A percentile compares a stretch with the other conserved stretches of the same genome.
Evolutionary conservation across 2,329 filamentous ascomycete species (phyloP).

Genomic region (Hirsutella minnesotensis): DNA sequence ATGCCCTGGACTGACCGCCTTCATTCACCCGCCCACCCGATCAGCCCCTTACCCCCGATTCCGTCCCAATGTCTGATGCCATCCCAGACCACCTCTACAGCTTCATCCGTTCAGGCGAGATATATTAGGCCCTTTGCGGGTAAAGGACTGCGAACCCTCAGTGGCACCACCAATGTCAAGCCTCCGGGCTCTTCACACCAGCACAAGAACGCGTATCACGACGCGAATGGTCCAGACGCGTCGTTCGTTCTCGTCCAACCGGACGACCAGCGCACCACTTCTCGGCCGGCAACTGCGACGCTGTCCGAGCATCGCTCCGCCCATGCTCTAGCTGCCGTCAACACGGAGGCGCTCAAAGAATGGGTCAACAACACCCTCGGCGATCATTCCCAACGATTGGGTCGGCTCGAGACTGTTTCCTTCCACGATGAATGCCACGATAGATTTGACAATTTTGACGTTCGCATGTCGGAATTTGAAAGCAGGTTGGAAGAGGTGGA

Average conservation of each 20-base stretch:
- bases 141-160: conserved; percentile 42
- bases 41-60: conserved; percentile 28
- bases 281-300: neutral
- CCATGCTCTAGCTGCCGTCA: neutral
- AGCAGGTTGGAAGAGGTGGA: conserved; percentile 48
- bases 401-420: conserved; percentile 57
- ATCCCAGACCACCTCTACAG: conserved; percentile 41
- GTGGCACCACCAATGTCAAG: conserved; percentile 18
- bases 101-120: conserved; percentile 35
- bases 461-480: conserved; percentile 59
- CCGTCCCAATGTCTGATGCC: conserved; percentile 38
- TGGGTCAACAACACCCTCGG: conserved; percentile 41
- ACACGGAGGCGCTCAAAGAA: conserved; percentile 28
- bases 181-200: conserved; percentile 19
- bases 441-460: conserved; percentile 53
- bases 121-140: conserved; percentile 45
- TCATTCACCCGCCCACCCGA: conserved; percentile 24
- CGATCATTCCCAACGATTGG: conserved; percentile 52
- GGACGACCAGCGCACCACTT: conserved; percentile 1
- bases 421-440: conserved; percentile 63
- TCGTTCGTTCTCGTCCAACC: conserved; percentile 14
- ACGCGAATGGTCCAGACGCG: conserved; percentile 8
- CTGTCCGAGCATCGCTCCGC: neutral
- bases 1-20: conserved; percentile 35
- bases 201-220: conserved; percentile 8